Conservation (phyloP, 768 basidiomycete species). For the Kwoniella dendrophila region DNA sequence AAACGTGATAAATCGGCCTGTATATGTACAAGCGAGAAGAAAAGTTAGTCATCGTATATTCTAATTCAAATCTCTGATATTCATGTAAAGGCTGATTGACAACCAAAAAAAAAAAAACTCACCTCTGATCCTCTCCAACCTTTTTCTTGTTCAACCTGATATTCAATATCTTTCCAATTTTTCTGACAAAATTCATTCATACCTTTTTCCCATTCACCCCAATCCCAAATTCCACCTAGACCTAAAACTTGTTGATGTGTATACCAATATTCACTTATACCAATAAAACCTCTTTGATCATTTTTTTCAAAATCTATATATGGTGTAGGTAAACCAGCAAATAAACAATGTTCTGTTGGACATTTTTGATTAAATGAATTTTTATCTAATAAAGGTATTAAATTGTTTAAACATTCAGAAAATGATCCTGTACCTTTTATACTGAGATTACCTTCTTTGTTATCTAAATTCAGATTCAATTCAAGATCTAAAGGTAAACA, state of each 20-base stretch:
- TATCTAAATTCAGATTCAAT: constrained; percentile 60
- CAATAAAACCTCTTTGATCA: constrained; percentile 72
- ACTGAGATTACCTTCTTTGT: constrained; percentile 13
- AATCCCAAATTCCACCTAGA: constrained; percentile 91
- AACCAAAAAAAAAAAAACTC: constrained; percentile 45
- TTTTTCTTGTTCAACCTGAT: constrained; percentile 64
- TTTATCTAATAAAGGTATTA: constrained; percentile 78
- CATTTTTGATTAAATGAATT: constrained; percentile 82
- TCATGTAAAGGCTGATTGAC: neutral
- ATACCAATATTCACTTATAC: constrained; percentile 99
- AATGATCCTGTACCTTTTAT: constrained; percentile 91
- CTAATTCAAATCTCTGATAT: neutral
- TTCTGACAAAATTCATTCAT: constrained; percentile 80
- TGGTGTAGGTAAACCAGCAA: constrained; percentile 92
- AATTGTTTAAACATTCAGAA: constrained; percentile 73
- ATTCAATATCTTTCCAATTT: constrained; percentile 75
- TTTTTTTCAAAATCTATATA: constrained; percentile 78
- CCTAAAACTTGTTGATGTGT: constrained; percentile 96
- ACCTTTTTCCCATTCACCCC: constrained; percentile 91
- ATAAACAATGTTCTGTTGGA: constrained; percentile 72
- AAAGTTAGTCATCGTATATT: neutral
- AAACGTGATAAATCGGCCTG: constrained; percentile 79
- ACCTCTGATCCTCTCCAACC: constrained; percentile 61
- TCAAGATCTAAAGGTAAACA: constrained; percentile 80
- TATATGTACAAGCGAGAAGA: neutral